These are phyloP conservation scores for Lachnellula occidentalis DNA, from an alignment of 2,329 filamentous ascomycete genomes.

Conservation along the genomic window DNA sequence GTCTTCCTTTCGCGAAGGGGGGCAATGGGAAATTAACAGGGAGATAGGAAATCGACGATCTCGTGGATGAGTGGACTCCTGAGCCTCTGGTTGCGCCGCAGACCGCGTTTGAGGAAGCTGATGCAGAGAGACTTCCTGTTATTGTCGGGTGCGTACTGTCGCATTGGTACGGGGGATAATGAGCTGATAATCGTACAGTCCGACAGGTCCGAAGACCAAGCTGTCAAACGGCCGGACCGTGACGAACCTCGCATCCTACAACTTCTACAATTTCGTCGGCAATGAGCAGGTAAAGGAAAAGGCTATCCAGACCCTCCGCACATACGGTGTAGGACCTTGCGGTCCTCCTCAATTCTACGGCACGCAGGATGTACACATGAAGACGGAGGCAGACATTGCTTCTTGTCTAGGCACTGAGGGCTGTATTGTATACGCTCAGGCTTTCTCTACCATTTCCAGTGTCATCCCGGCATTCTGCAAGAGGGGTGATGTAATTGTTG, in stretches of 20 bases:
- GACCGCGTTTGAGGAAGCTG: constrained; percentile 69
- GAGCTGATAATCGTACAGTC: constrained; percentile 42
- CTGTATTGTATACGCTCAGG: constrained; percentile 93
- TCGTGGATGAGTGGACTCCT: constrained; percentile 94
- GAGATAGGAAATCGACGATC: constrained; percentile 79
- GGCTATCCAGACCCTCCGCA: constrained; percentile 86
- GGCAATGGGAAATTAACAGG: constrained; percentile 2
- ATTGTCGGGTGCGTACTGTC: constrained; percentile 67
- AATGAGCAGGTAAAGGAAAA: constrained; percentile 94
- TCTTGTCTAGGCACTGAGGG: constrained; percentile 80
- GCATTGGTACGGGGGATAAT: not conserved
- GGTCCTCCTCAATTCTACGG: constrained; percentile 97
- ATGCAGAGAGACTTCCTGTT: constrained; percentile 79
- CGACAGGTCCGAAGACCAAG: constrained; percentile 85
- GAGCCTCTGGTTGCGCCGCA: constrained; percentile 79
- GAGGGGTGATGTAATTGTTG: constrained; percentile 93
- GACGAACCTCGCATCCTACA: constrained; percentile 88
- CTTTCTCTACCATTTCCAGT: constrained; percentile 93
- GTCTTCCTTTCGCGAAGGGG: constrained; percentile 7
- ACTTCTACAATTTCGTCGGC: constrained; percentile 94
- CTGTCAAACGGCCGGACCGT: constrained; percentile 85
- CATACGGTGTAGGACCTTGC: constrained; percentile 94
- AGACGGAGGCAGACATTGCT: constrained; percentile 90
- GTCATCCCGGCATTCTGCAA: constrained; percentile 97
- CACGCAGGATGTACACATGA: constrained; percentile 97